Conservation (phyloP, 805 yeast species). For the Candida multigemmis region DNA sequence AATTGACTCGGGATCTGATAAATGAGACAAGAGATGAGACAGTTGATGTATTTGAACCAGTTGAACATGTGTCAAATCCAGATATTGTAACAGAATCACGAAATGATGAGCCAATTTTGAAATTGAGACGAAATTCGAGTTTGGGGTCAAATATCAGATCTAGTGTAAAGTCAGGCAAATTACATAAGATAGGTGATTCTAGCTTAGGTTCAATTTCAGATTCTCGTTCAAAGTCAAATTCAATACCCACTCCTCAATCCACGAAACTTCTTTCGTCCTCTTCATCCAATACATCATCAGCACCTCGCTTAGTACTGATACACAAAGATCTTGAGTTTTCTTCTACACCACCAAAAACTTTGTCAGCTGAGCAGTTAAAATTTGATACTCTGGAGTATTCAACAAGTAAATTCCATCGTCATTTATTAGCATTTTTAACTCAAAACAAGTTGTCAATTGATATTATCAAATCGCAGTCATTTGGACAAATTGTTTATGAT, state of each 20-base stretch:
- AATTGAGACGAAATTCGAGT: too few relatives aligned
- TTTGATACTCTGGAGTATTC: slow-evolving; percentile 37
- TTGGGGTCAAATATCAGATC: too few relatives aligned
- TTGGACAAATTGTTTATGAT: slow-evolving; percentile 43
- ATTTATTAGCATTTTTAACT: slow-evolving; percentile 38
- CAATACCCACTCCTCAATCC: too few relatives aligned
- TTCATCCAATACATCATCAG: too few relatives aligned
- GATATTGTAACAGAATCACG: neutral
- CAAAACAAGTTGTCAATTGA: slow-evolving; percentile 44
- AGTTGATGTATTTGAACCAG: slow-evolving; percentile 28
- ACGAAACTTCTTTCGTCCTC: too few relatives aligned
- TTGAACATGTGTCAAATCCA: neutral
- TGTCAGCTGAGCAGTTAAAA: slow-evolving; percentile 18
- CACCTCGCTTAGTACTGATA: too few relatives aligned
- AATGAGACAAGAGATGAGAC: slow-evolving; percentile 32
- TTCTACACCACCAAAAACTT: too few relatives aligned
- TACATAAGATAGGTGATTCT: too few relatives aligned
- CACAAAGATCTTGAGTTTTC: too few relatives aligned
- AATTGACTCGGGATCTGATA: slow-evolving; percentile 28
- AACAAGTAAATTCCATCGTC: slow-evolving; percentile 38
- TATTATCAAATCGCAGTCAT: slow-evolving; percentile 40
- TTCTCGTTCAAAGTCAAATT: too few relatives aligned
- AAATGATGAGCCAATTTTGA: neutral
- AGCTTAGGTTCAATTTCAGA: too few relatives aligned
- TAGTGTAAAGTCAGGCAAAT: too few relatives aligned